Evolutionary conservation across 805 yeast species (phyloP).

Genomic region (Candida schatavii): DNA sequence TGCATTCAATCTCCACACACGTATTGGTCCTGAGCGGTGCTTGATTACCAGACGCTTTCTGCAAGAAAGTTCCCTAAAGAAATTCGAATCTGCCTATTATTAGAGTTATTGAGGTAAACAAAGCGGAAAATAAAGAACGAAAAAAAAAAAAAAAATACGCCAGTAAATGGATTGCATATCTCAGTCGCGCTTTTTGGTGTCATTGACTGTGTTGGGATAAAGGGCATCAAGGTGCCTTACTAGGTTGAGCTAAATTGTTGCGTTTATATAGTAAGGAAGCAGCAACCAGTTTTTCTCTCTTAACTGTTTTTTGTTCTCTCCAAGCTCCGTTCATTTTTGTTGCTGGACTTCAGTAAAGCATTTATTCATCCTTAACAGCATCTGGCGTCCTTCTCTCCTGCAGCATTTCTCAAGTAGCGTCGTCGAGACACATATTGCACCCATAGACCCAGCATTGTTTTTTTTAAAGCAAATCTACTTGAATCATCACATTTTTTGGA

Average conservation of each 20-base stretch:
- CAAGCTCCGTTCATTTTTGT: too few species aligned
- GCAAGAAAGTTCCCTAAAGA: neutral
- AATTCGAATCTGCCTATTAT: neutral
- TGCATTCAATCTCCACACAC: neutral
- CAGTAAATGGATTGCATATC: conserved; percentile 1
- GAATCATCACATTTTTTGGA: too few species aligned
- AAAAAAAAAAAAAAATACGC: neutral
- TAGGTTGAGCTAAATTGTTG: neutral
- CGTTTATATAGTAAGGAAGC: neutral
- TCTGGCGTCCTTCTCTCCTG: too few species aligned
- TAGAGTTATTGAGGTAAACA: conserved; percentile 2
- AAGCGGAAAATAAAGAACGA: neutral
- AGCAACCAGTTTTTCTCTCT: too few species aligned
- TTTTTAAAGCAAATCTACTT: too few species aligned
- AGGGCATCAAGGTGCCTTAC: conserved; percentile 1
- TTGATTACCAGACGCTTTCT: neutral
- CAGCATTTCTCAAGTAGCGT: too few species aligned
- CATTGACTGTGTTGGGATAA: conserved; percentile 2
- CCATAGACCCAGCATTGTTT: too few species aligned
- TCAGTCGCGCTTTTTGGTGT: conserved; percentile 4
- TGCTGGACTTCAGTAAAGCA: too few species aligned
- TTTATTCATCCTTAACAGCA: too few species aligned
- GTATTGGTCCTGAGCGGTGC: neutral
- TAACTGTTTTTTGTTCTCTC: too few species aligned
- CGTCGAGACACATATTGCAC: too few species aligned